Conservation (phyloP, 75 land plant genomes). For the Isoetes taiwanensis region DNA sequence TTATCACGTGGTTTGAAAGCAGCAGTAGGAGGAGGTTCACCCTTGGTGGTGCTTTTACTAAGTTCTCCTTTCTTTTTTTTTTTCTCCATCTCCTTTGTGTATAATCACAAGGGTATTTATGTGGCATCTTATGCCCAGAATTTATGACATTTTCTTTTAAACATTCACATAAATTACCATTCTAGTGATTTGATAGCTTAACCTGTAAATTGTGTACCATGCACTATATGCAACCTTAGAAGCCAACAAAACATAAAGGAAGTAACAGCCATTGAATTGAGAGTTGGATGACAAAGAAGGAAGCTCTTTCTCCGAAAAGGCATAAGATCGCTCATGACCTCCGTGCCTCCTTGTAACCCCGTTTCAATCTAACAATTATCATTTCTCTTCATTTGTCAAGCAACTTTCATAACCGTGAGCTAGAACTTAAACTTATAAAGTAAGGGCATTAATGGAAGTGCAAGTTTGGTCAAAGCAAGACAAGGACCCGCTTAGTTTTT, state of each 20-base stretch:
- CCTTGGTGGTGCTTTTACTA: constrained; percentile 11
- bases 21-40: constrained; percentile 16
- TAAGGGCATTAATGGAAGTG: too few species aligned
- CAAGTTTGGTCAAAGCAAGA: constrained; percentile 33
- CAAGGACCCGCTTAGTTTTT: constrained; percentile 23
- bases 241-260: not conserved
- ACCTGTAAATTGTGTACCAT: not conserved
- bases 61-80: constrained; percentile 20
- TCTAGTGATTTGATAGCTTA: too few species aligned
- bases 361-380: too few species aligned
- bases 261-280: too few species aligned
- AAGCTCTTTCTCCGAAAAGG: constrained; percentile 15
- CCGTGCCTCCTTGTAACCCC: constrained; percentile 16
- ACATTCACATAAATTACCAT: too few species aligned
- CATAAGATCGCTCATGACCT: constrained; percentile 10
- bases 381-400: too few species aligned
- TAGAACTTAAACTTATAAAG: too few species aligned
- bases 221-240: not conserved
- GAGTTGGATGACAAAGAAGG: constrained; percentile 24
- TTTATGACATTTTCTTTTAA: too few species aligned
- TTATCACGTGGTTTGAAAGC: constrained; percentile 32
- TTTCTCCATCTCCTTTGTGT: constrained; percentile 36
- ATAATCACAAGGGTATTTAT: constrained; percentile 19
- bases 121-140: constrained; percentile 21
- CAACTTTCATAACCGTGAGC: too few species aligned